phyloP scores from a whole-genome alignment of 129 eudicot species.

The Helichrysum umbraculigerum region DNA sequence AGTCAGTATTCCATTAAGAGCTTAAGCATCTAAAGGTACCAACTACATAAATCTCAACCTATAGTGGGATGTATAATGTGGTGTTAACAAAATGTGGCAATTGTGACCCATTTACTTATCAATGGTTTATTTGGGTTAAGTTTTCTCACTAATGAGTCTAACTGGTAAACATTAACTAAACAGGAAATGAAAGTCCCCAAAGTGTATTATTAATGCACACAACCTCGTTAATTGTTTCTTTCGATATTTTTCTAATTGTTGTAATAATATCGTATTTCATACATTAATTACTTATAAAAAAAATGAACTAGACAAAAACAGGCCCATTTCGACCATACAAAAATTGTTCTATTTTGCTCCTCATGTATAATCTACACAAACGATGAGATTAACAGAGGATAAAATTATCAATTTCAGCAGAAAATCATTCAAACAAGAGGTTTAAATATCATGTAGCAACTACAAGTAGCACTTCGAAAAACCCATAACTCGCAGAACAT shows the following conservation, averaged over 20 bases:
- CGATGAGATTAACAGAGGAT: not conserved
- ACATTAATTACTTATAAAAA: not conserved
- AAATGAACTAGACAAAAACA: not conserved
- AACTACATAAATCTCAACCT: not conserved
- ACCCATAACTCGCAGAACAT: not conserved
- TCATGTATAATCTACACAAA: constrained; percentile 6
- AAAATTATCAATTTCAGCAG: constrained; percentile 3
- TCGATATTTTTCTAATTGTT: not conserved
- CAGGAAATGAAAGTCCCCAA: not conserved
- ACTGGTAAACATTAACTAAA: not conserved
- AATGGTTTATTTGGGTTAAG: not conserved
- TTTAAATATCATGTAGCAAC: constrained; percentile 11
- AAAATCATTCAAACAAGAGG: constrained; percentile 13
- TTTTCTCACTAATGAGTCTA: not conserved
- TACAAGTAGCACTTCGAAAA: constrained; percentile 9
- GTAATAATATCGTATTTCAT: not conserved
- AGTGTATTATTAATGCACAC: not conserved
- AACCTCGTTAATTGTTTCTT: not conserved
- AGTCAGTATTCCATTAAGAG: constrained; percentile 24
- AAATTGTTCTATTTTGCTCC: not conserved
- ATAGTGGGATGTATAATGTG: not conserved
- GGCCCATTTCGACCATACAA: not conserved
- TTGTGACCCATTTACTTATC: not conserved
- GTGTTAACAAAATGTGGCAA: not conserved
- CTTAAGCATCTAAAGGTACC: constrained; percentile 15